These are phyloP conservation scores for Aphanomyces astaci DNA, from an alignment of 352 stramenopile species.

Conservation along the genomic window DNA sequence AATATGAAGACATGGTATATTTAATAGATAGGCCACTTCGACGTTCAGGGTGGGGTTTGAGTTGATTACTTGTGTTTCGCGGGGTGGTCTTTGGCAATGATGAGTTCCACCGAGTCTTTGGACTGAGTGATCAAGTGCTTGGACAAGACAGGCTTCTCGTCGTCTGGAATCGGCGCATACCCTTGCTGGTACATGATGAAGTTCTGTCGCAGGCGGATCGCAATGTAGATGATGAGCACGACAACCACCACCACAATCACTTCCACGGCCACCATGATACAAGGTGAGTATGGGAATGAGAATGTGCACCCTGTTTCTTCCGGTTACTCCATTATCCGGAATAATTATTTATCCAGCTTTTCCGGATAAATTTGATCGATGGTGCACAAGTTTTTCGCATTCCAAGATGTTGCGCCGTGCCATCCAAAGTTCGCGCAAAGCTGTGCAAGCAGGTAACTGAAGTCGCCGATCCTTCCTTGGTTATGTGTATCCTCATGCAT, in stretches of 20 bases:
- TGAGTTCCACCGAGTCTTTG: slow-evolving; percentile 47
- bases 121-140: slow-evolving; percentile 46
- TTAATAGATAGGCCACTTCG: slow-evolving; percentile 23
- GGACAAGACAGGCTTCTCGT: slow-evolving; percentile 61
- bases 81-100: slow-evolving; percentile 10
- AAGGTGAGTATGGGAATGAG: neutral
- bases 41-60: no score
- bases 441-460: neutral
- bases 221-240: slow-evolving; percentile 14
- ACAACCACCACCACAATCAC: slow-evolving; percentile 3
- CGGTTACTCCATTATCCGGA: neutral
- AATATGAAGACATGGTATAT: slow-evolving; percentile 1
- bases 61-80: neutral
- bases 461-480: neutral
- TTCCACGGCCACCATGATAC: neutral
- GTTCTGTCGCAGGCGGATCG: slow-evolving; percentile 12
- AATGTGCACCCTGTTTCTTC: neutral
- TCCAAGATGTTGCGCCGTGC: slow-evolving; percentile 7
- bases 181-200: slow-evolving; percentile 35
- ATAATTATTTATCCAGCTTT: neutral
- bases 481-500: neutral
- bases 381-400: neutral
- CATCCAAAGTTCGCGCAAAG: neutral
- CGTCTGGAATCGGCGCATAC: slow-evolving; percentile 48
- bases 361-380: slow-evolving; percentile 6